Evolutionary conservation across 495 filamentous ascomycete genomes (phyloP).

Genomic region (Articulospora tetracladia): DNA sequence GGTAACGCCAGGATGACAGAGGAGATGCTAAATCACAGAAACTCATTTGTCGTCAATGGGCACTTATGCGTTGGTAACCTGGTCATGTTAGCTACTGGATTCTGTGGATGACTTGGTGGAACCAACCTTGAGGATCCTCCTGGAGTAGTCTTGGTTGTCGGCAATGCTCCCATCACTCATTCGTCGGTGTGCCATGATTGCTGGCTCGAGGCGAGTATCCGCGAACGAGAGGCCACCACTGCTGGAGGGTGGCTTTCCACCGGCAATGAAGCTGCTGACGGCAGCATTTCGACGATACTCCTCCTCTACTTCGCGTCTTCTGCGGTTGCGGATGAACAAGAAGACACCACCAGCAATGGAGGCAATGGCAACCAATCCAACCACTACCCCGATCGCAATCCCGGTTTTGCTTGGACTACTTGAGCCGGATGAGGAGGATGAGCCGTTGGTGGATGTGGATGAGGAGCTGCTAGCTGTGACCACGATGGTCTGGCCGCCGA

Average conservation of each 20-base stretch:
- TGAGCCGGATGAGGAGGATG: slow-evolving; percentile 21
- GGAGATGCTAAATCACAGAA: slow-evolving; percentile 35
- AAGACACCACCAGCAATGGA: slow-evolving; percentile 64
- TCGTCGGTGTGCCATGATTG: slow-evolving; percentile 83
- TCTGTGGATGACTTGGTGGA: neutral
- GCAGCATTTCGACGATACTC: slow-evolving; percentile 74
- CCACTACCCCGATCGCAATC: slow-evolving; percentile 85
- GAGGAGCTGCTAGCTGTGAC: slow-evolving; percentile 24
- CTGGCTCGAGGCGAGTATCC: slow-evolving; percentile 85
- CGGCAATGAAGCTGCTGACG: slow-evolving; percentile 58
- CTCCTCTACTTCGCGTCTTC: slow-evolving; percentile 69
- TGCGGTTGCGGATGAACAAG: slow-evolving; percentile 72
- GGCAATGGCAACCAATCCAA: slow-evolving; percentile 69
- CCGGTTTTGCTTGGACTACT: slow-evolving; percentile 60
- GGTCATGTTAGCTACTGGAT: slow-evolving; percentile 11
- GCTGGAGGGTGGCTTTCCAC: slow-evolving; percentile 50
- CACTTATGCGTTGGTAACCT: slow-evolving; percentile 56
- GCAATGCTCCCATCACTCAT: slow-evolving; percentile 97
- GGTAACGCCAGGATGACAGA: slow-evolving; percentile 44
- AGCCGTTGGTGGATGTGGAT: neutral
- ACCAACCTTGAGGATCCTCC: slow-evolving; percentile 87
- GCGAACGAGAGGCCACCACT: slow-evolving; percentile 58
- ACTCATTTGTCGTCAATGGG: slow-evolving; percentile 28
- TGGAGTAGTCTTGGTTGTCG: slow-evolving; percentile 95
- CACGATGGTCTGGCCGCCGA: slow-evolving; percentile 30